Evolutionary conservation across 2,329 filamentous ascomycete genomes (phyloP), one percentile per base, ranked within the genome.

Genomic region (Diaporthe longicolla): DNA sequence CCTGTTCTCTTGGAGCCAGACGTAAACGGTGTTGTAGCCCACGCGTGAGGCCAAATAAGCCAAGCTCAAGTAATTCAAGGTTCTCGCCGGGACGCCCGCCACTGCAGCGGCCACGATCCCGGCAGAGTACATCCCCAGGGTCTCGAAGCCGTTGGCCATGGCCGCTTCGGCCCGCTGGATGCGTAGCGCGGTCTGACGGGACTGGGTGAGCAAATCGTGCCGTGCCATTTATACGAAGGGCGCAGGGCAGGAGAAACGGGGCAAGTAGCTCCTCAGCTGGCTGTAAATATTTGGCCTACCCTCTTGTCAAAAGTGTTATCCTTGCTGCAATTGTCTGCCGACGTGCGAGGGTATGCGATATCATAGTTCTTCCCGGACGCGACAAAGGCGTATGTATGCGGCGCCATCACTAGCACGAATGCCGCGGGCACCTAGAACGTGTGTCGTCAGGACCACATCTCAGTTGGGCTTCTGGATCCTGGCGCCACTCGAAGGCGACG

Each of bases 81-180:
- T 79, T n/a, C 74, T 68, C 17, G 77, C 74, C 17, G 82, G 77
- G 4, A 88, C 81, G 29, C 83, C 82, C 8, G 86, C 81, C n/a
- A 80, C 78, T 78, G 87, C 88, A 76, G 84, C 87, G 21, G 87
- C 87, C 50, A 85, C 80, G 24, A 89, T 82, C 54, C 79, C 83
- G 4, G 82, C 82, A 17, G 85, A 82, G 77, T 82, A 87, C 76
- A 86, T 77, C 63, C 83, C 84, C 15, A 88, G 75, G 4, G 83
- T 85, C 79, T 88, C 86, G 75, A 85, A 82, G 75, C 81, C 83
- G 77, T 88, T 88, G 52, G 80, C 78, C 8, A 81, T 77, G 13
- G 80, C 80, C 2, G 79, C 78, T 21, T 77, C 77, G 73, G 79
- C 80, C 58, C 80, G 79, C 29, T 71, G 57, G 77, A 81, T 77